Evolutionary conservation across 2,329 filamentous ascomycete genomes (phyloP), one percentile per base, ranked within the genome.

Genomic region (Elsinoe australis): DNA sequence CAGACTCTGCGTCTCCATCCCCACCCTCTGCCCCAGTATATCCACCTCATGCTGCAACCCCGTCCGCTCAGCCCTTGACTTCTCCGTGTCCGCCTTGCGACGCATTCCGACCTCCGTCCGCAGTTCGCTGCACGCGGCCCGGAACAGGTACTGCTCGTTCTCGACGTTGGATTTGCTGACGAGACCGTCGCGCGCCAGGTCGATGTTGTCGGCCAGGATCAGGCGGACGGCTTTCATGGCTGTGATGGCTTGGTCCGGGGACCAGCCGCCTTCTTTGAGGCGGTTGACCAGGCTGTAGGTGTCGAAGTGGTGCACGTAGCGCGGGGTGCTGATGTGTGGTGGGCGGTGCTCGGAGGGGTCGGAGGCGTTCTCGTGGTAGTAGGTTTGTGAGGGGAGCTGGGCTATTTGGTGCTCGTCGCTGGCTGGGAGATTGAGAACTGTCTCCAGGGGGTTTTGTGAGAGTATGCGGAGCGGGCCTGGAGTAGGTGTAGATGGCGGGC

Each of bases 241-340:
- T 4, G 82, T 87, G 44, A 88, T 80, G 19, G 87, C 81, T 65
- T 95, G 90, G 0, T 74, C 74, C 35, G 78, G 72, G 1, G 77
- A 79, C 66, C 88, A 95, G 0, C 83, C 84, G 9, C 81, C 80
- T 0, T 68, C 69, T 14, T 81, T 75, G 12, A 98, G 79, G 58
- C 87, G 80, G 60, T 84, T 83, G 12, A 96, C 92, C 4, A 96
- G 76, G 10, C 80, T 82, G 66, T 92, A 98, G 18, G 83, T 95
- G 67, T 98, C 90, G 66, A 98, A 98, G 68, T 96, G 88, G 68
- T 98, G 92, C 26, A 95, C 81, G 61, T 95, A 94, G 1, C 82
- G 85, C 5, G 85, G 79, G 0, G 86, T 77, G 39, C 79, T 74
- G 61, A 85, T 76, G 61, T 88, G 81, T 3, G 83, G 83, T 17